Conservation (phyloP, 2,329 filamentous ascomycete genomes). For the Periconia sp. region DNA sequence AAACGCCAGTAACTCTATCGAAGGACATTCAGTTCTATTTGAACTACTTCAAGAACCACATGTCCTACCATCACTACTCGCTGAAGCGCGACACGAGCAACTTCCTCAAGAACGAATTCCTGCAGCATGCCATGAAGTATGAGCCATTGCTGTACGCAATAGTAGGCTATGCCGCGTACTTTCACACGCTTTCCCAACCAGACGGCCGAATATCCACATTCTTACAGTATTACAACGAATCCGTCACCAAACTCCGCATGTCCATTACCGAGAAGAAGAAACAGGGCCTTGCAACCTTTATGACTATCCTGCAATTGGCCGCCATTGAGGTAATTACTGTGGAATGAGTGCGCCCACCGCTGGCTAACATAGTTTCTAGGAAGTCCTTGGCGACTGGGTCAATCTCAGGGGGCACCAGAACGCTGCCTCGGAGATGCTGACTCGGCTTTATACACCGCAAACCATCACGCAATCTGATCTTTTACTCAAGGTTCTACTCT, state of each 20-base stretch:
- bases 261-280: slow-evolving; percentile 74
- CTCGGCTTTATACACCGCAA: slow-evolving; percentile 76
- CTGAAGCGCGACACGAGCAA: slow-evolving; percentile 72
- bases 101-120: slow-evolving; percentile 75
- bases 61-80: slow-evolving; percentile 84
- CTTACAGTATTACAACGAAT: slow-evolving; percentile 87
- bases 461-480: slow-evolving; percentile 74
- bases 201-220: slow-evolving; percentile 80
- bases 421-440: slow-evolving; percentile 83
- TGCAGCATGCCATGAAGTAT: slow-evolving; percentile 75
- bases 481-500: slow-evolving; percentile 76
- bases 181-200: slow-evolving; percentile 73
- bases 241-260: slow-evolving; percentile 76
- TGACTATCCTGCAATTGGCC: slow-evolving; percentile 89
- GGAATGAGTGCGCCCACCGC: background rate
- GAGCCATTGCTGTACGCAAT: slow-evolving; percentile 86
- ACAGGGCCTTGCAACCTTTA: slow-evolving; percentile 74
- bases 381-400: slow-evolving; percentile 94
- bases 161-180: slow-evolving; percentile 88
- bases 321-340: slow-evolving; percentile 78
- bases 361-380: slow-evolving; percentile 59
- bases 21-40: slow-evolving; percentile 79
- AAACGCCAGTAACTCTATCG: slow-evolving; percentile 50
- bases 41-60: slow-evolving; percentile 75
- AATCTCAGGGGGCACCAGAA: slow-evolving; percentile 92